These are phyloP conservation scores for Zelopaecilomyces penicillatus DNA, from an alignment of 2,329 filamentous ascomycete genomes.

Conservation along the genomic window DNA sequence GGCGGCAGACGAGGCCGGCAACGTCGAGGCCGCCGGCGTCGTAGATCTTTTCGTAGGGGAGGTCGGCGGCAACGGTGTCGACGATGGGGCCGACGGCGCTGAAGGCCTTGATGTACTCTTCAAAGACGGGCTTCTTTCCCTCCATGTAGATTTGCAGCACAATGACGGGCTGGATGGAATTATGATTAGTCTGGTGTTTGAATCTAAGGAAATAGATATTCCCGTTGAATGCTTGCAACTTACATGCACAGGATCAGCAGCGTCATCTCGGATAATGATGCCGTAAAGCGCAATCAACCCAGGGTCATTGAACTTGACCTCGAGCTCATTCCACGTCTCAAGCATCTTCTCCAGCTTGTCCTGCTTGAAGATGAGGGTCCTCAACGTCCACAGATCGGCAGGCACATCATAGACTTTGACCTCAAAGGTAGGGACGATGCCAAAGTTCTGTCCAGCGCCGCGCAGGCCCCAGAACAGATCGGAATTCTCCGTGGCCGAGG, in stretches of 20 bases:
- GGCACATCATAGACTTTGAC: conserved; percentile 20
- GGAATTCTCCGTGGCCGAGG: conserved; percentile 10
- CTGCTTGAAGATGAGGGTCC: not conserved
- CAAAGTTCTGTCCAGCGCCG: conserved; percentile 43
- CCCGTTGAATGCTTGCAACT: not conserved
- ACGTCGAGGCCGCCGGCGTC: conserved; percentile 5
- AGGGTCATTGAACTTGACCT: not conserved
- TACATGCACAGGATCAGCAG: not conserved
- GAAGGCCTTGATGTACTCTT: conserved; percentile 7
- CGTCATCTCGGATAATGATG: not conserved
- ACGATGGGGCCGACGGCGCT: conserved; percentile 5
- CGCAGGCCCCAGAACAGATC: conserved; percentile 41
- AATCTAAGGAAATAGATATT: too few species aligned
- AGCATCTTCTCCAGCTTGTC: conserved; percentile 2
- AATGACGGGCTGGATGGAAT: conserved; percentile 6
- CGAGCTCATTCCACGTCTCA: conserved; percentile 2
- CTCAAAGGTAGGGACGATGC: conserved; percentile 26
- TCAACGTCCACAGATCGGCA: not conserved
- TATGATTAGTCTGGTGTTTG: not conserved
- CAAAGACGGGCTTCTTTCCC: not conserved
- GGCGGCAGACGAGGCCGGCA: conserved; percentile 3
- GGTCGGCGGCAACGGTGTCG: not conserved
- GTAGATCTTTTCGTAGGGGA: conserved; percentile 5
- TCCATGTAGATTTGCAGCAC: conserved; percentile 7
- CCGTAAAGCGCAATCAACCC: not conserved